phyloP scores from a whole-genome alignment of 1,139 yeast species.

The Blastobotrys aristatus region DNA sequence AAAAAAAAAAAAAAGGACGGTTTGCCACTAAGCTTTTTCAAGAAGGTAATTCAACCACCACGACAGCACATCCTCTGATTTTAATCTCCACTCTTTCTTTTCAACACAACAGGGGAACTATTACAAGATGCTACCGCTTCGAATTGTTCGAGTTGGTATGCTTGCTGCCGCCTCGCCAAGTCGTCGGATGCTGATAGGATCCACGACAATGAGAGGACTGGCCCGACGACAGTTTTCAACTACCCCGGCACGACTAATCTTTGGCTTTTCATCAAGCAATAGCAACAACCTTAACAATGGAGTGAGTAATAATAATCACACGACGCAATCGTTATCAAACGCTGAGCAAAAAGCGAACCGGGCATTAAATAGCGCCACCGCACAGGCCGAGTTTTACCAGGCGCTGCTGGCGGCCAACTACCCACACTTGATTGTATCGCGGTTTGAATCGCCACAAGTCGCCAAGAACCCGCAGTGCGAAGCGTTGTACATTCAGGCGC shows the following conservation, averaged over 20 bases:
- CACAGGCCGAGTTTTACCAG: constrained; percentile 79
- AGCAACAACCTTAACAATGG: too few relatives aligned
- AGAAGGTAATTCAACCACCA: too few relatives aligned
- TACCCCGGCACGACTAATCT: background rate
- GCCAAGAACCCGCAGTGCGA: constrained; percentile 77
- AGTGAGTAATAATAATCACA: background rate
- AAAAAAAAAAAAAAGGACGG: too few relatives aligned
- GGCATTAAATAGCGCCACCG: constrained; percentile 57
- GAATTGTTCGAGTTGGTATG: too few relatives aligned
- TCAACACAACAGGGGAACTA: too few relatives aligned
- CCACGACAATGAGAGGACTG: too few relatives aligned
- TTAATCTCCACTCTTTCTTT: too few relatives aligned
- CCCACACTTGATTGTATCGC: constrained; percentile 87
- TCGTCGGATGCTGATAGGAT: too few relatives aligned
- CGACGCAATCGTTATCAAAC: constrained; percentile 12
- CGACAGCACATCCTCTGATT: too few relatives aligned
- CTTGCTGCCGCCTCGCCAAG: too few relatives aligned
- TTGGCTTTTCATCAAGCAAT: background rate
- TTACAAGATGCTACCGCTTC: too few relatives aligned
- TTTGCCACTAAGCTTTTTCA: too few relatives aligned
- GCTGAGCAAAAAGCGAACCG: constrained; percentile 82
- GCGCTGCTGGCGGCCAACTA: constrained; percentile 69
- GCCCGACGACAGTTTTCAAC: background rate
- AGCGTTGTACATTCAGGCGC: constrained; percentile 69
- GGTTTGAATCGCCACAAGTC: constrained; percentile 89